phyloP scores from a whole-genome alignment of 108 stramenopile genomes.

The Epipyxis sp. region DNA sequence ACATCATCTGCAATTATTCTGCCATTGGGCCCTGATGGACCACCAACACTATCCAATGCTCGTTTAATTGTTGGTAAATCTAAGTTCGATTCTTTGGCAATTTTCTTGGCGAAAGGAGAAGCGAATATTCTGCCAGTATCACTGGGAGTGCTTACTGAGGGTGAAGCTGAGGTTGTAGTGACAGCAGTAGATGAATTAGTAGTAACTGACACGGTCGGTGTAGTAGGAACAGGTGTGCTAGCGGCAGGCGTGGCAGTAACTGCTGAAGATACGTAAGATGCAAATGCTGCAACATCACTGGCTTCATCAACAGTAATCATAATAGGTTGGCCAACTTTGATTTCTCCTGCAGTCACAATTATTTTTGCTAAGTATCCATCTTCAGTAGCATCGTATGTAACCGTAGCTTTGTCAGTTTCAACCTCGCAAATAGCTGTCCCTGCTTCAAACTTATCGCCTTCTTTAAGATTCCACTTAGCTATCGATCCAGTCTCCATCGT shows the following conservation, averaged over 20 bases:
- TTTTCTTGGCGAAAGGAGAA: constrained; percentile 78
- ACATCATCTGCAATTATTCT: constrained; percentile 92
- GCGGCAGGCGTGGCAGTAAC: constrained; percentile 31
- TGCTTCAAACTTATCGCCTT: constrained; percentile 73
- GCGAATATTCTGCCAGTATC: constrained; percentile 79
- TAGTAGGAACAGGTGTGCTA: neutral
- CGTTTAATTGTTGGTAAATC: constrained; percentile 55
- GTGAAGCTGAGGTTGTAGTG: neutral
- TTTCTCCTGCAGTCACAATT: constrained; percentile 70
- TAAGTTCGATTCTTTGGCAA: constrained; percentile 76
- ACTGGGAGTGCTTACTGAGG: too few relatives aligned
- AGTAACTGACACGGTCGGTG: too few relatives aligned
- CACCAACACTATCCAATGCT: constrained; percentile 60
- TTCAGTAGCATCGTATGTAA: constrained; percentile 94
- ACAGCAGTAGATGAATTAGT: neutral
- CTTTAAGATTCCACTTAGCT: constrained; percentile 71
- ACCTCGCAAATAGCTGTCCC: constrained; percentile 88
- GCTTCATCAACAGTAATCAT: constrained; percentile 49
- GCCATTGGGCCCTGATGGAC: constrained; percentile 69
- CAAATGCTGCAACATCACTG: constrained; percentile 35
- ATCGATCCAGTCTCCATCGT: constrained; percentile 91
- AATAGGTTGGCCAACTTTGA: constrained; percentile 48
- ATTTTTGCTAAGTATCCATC: constrained; percentile 92
- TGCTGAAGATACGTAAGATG: constrained; percentile 9
- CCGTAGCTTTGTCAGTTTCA: constrained; percentile 97